phyloP scores from a whole-genome alignment of 148 eudicot species.

The Camellia granthamiana region DNA sequence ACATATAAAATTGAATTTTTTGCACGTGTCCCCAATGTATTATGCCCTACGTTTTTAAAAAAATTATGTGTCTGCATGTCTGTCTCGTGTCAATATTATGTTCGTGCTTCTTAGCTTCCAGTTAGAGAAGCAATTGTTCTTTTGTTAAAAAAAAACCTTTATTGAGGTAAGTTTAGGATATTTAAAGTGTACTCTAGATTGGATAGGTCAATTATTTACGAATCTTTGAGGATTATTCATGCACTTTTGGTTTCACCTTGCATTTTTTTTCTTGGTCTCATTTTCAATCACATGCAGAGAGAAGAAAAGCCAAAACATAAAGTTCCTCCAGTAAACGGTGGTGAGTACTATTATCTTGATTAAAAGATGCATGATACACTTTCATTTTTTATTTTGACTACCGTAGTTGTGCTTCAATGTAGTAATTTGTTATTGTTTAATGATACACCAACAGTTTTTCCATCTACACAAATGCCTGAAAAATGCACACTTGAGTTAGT shows the following conservation, averaged over 20 bases:
- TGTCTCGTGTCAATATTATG: not conserved
- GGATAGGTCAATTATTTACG: not conserved
- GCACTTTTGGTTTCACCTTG: not conserved
- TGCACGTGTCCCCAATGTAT: too few species aligned
- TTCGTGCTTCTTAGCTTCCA: not conserved
- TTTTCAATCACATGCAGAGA: conserved; percentile 3
- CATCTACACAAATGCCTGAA: conserved; percentile 6
- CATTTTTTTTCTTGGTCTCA: conserved; percentile 7
- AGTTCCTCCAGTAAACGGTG: not conserved
- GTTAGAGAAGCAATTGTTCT: not conserved
- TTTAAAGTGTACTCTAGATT: not conserved
- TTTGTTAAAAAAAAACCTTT: not conserved
- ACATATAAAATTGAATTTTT: too few species aligned
- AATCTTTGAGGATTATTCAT: not conserved
- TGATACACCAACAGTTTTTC: conserved; percentile 1
- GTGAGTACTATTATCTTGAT: conserved; percentile 10
- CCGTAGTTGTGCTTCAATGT: not conserved
- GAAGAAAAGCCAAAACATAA: not conserved
- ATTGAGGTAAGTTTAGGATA: not conserved
- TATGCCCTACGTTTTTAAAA: not conserved
- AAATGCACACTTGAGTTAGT: conserved; percentile 10
- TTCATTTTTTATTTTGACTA: not conserved
- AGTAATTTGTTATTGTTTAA: not conserved
- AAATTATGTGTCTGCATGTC: too few species aligned
- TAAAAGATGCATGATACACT: not conserved